A percentile compares a stretch with the other conserved stretches of the same genome.
Conservation (phyloP, 2,329 filamentous ascomycete genomes). For the Aspergillus clavatus region DNA sequence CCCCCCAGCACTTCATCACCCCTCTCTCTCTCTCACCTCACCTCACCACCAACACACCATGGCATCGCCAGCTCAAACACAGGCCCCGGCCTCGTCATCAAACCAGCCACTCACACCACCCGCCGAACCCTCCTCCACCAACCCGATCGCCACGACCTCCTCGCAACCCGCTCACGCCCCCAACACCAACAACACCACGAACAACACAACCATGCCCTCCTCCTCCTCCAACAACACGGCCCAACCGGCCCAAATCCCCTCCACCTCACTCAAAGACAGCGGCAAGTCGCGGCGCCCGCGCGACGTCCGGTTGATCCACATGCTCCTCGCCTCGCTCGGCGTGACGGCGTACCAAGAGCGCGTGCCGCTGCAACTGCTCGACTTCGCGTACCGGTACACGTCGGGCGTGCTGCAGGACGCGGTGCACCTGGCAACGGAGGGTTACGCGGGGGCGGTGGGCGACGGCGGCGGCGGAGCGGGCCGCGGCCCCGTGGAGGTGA, state of each 20-base stretch:
- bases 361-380: conserved; percentile 49
- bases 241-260: conserved; percentile 35
- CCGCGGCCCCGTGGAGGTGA: conserved; percentile 42
- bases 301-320: conserved; percentile 48
- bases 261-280: conserved; percentile 43
- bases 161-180: conserved; percentile 18
- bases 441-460: conserved; percentile 41
- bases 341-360: conserved; percentile 49
- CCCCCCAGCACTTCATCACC: not conserved
- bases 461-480: conserved; percentile 21
- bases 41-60: conserved; percentile 16
- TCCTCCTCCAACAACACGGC: conserved; percentile 17
- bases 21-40: not conserved
- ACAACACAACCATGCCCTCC: conserved; percentile 14
- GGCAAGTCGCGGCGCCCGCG: conserved; percentile 46
- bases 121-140: conserved; percentile 33
- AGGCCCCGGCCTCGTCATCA: conserved; percentile 24
- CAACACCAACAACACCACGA: conserved; percentile 19
- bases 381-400: conserved; percentile 52
- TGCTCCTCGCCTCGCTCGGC: conserved; percentile 47
- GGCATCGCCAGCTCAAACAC: conserved; percentile 33
- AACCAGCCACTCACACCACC: conserved; percentile 42
- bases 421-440: conserved; percentile 48
- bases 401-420: conserved; percentile 50
- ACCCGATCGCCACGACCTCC: conserved; percentile 19